Base-by-base conservation (phyloP, 371 early-diverging fungal species). In the Circinella minor region DNA sequence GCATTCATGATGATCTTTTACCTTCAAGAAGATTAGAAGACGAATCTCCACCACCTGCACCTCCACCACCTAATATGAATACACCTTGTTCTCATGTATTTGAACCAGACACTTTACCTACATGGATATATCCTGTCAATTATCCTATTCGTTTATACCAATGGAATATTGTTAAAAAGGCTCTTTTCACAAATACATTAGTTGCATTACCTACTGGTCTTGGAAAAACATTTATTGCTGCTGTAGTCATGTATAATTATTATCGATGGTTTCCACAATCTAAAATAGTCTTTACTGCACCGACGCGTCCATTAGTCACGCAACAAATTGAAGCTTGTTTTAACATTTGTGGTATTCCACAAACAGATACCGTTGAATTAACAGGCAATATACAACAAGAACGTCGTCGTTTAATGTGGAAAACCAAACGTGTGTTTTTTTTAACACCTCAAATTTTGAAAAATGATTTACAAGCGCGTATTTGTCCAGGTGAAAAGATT, bases 201-300 rank as follows among this genome's bases (percentile, higher is more conserved):
- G 97, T 97, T 1, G 92, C 94, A 4, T 83, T 98, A 20, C 95
- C 95, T 0, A 95, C 95, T 0, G 94, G 98, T 49, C 84, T 97
- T 61, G 98, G 98, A 38, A 98, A 98, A 76, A 98, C 98, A 0
- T 92, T 97, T 71, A 95, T 98, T 73, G 98, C 98, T 0, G 95
- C 96, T 1, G 98, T 98, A 0, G 94, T 97, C 11, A 97, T 98
- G 96, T 93, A 81, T 63, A 97, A 97, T 75, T 95, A 89, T 72
- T 94, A 87, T 74, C 92, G 96, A 4, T 98, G 98, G 98, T 97
- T 98, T 74, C 97, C 98, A 0, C 75, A 90, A 43, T 87, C 92
- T 4, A 91, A 93, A 64, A 89, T 96, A 17, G 82, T 98, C n/a
- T 98, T 98, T 70, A 89, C 96, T 88, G 94, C 94, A 0, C 97